Evolutionary conservation across 129 eudicot genomes (phyloP), one percentile per base, ranked within the genome.

Genomic region (Saussurea involucrata): DNA sequence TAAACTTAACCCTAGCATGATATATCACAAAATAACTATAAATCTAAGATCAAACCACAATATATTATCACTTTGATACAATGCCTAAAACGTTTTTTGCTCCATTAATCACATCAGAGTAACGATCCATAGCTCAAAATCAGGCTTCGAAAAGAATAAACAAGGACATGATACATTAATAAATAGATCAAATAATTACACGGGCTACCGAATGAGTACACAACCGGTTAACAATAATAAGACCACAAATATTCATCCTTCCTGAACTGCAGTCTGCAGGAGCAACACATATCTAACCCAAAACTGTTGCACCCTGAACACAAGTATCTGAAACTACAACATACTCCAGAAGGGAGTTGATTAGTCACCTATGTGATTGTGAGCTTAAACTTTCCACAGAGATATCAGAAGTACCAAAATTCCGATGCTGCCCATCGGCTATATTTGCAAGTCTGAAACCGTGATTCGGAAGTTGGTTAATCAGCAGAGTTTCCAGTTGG

Each of bases 391-490:
- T 82, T 76, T 86, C 97, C 20, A 83, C 37, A 64, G 90, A 73
- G 68, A 71, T 18, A 65, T 85, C 84, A 44, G 84, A 82, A 1
- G 98, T 87, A 63, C 98, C 98, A 80, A 95, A 95, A 71, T 95
- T 89, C 6, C 97, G 87, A 78, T 95, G 98, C 68, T 88, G 90
- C 63, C 98, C 98, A 71, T 95, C 98, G 21, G 94, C 94, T 15
- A 95, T 40, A 74, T 95, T 95, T 22, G 93, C 80, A 17, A 95
- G 90, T 72, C 69, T 86, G 76, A 91, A 95, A 37, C 98, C 98
- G 60, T 61, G 88, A 72, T 40, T 80, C 0, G 97, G 96, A 27
- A 95, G 92, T 76, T 89, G 98, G 83, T 95, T 95, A 49, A 95
- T 89, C 58, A 95, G 89, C 82, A 91, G 86, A 8, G 98, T 95